phyloP scores from a whole-genome alignment of 208 protist species.

The Leishmania tarentolae region DNA sequence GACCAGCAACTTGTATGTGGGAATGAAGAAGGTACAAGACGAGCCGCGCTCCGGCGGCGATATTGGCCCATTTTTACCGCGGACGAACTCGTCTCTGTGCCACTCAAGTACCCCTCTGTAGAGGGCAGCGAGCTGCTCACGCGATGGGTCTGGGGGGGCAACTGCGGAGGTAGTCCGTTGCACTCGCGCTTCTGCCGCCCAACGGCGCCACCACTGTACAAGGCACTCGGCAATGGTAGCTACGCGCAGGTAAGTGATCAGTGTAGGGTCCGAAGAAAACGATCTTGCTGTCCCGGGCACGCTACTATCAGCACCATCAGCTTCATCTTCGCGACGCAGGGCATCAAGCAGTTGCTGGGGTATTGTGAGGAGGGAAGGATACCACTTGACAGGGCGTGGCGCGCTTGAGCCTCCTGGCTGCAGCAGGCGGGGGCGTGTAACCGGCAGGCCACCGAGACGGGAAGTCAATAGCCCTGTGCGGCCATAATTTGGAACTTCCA shows the following conservation, averaged over 20 bases:
- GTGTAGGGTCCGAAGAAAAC: slow-evolving; percentile 35
- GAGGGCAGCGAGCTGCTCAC: slow-evolving; percentile 19
- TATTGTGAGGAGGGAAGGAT: slow-evolving; percentile 67
- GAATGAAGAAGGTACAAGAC: slow-evolving; percentile 42
- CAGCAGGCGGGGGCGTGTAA: slow-evolving; percentile 36
- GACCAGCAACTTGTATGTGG: slow-evolving; percentile 53
- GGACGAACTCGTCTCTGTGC: slow-evolving; percentile 7
- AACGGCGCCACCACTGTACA: slow-evolving; percentile 8
- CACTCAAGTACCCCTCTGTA: slow-evolving; percentile 42
- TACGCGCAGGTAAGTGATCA: slow-evolving; percentile 51
- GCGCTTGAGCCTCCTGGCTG: neutral
- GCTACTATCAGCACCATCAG: neutral
- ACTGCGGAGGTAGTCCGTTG: neutral
- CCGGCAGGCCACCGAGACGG: slow-evolving; percentile 41
- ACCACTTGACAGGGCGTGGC: slow-evolving; percentile 56
- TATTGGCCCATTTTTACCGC: neutral
- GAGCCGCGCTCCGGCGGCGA: neutral
- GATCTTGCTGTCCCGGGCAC: neutral
- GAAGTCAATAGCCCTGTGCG: slow-evolving; percentile 67
- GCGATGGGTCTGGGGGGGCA: neutral
- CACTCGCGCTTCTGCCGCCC: neutral
- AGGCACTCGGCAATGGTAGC: slow-evolving; percentile 45
- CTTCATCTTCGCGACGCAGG: slow-evolving; percentile 36
- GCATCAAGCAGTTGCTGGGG: slow-evolving; percentile 73
- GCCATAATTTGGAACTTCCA: slow-evolving; percentile 76